A percentile compares a stretch with the other conserved stretches of the same genome.
Conservation (phyloP, 2,329 filamentous ascomycete genomes). For the Penicillium sp. region DNA sequence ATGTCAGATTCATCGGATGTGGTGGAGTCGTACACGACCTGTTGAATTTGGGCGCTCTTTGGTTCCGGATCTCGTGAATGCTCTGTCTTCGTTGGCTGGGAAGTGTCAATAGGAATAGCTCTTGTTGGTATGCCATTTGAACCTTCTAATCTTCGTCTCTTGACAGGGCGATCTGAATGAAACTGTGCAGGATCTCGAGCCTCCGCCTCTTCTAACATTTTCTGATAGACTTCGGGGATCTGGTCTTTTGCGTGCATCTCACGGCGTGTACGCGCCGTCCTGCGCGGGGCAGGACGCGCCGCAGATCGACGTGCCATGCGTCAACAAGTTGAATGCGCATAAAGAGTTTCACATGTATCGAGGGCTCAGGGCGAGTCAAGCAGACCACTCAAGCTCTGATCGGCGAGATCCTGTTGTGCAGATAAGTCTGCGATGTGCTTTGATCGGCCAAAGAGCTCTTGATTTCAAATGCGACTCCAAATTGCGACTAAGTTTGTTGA, state of each 20-base stretch:
- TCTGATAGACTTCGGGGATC: slow-evolving; percentile 35
- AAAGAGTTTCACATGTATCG: background rate
- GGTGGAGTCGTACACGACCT: slow-evolving; percentile 33
- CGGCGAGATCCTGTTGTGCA: no score
- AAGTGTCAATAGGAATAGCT: slow-evolving; percentile 4
- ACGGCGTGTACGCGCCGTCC: slow-evolving; percentile 8
- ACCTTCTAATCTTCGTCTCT: slow-evolving; percentile 35
- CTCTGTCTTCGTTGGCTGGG: slow-evolving; percentile 9
- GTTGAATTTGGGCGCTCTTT: slow-evolving; percentile 15
- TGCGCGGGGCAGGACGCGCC: slow-evolving; percentile 12
- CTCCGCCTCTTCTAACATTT: slow-evolving; percentile 40
- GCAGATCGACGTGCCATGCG: slow-evolving; percentile 19
- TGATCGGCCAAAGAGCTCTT: no score
- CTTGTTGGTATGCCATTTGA: slow-evolving; percentile 14
- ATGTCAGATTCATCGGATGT: slow-evolving; percentile 55
- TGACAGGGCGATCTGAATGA: slow-evolving; percentile 27
- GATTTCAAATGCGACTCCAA: no score
- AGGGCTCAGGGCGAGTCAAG: no score
- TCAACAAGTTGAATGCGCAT: slow-evolving; percentile 7
- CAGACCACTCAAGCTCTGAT: no score
- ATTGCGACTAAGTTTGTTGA: no score
- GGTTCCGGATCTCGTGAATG: slow-evolving; percentile 7
- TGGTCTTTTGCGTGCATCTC: slow-evolving; percentile 18
- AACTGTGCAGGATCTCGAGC: slow-evolving; percentile 24
- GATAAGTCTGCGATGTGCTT: no score